Percentiles rank a stretch among this genome's conserved stretches.
phyloP scores from a whole-genome alignment of 768 basidiomycete species.

The Dacryopinax primogenitus region DNA sequence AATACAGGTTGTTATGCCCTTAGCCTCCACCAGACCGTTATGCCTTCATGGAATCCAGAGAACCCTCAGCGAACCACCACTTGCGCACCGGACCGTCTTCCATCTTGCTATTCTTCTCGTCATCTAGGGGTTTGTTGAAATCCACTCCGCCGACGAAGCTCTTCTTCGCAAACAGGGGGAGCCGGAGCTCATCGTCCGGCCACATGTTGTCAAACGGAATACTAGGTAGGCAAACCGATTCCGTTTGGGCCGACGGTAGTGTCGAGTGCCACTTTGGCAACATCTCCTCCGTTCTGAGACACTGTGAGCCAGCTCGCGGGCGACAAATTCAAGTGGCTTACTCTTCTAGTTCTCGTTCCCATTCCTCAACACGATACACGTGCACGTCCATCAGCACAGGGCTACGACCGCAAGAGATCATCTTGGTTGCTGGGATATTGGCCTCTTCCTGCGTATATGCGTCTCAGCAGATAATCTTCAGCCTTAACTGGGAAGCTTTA shows the following conservation, averaged over 20 bases:
- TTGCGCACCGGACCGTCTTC: conserved; percentile 20
- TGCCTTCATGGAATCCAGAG: background rate
- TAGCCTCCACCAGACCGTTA: background rate
- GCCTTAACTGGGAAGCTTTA: conserved; percentile 31
- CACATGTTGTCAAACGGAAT: conserved; percentile 56
- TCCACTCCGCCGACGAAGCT: conserved; percentile 41
- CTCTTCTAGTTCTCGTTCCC: conserved; percentile 53
- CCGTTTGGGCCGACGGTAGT: background rate
- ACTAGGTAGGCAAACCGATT: conserved; percentile 18
- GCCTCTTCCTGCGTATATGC: conserved; percentile 58
- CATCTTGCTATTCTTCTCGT: conserved; percentile 4
- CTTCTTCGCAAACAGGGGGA: conserved; percentile 42
- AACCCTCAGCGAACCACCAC: conserved; percentile 28
- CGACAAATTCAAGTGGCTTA: conserved; percentile 27
- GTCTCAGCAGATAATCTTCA: background rate
- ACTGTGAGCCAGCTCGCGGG: background rate
- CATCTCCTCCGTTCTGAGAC: conserved; percentile 72
- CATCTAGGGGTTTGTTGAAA: conserved; percentile 20
- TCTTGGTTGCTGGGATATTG: conserved; percentile 46
- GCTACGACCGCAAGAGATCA: conserved; percentile 46
- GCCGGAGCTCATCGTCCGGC: conserved; percentile 55
- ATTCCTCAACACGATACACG: conserved; percentile 52
- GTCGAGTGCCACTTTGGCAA: conserved; percentile 63
- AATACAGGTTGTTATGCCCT: no score
- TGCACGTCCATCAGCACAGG: conserved; percentile 60